Base-by-base conservation (phyloP, 1,284 basidiomycete genomes). In the Prillingera fragicola region DNA sequence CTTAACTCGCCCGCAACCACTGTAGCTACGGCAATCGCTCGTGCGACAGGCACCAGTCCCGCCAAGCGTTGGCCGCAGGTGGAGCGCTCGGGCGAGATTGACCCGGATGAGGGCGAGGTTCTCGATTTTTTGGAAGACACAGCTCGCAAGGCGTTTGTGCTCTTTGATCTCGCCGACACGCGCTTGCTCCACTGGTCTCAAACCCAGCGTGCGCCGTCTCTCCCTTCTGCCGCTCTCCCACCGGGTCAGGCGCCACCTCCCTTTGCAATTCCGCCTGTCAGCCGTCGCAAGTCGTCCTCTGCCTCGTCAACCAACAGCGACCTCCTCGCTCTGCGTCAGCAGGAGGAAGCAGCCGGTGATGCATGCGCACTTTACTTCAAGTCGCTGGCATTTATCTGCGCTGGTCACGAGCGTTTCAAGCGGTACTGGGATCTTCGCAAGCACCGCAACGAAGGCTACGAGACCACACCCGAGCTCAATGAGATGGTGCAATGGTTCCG, bases 91-190 rank as follows among this genome's bases (percentile, higher is more conserved):
- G 50, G 41, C 7, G 62, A 65, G 37, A 56, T 65, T 19, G 85
- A 92, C 58, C 83, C 86, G 0, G 74, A 84, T 39, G 91, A 96
- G 57, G 85, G 88, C 47, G 80, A 80, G 45, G 70, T 97, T 8
- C 73, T 96, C 9, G 79, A 75, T 3, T 69, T 72, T 17, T 74
- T 97, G 29, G 91, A 96, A 64, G 87, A 94, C 53, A 71, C 91
- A 0, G 92, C 90, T 9, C 89, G 95, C 75, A 97, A 97, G 77
- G 91, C 92, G 19, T 85, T 87, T 52, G 89, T 94, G 27, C 73
- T 97, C 43, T 85, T 85, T 41, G 84, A 87, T 54, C 92, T 92
- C 79, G 94, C 87, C 26, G 92, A 97, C 69, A 81, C 85, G 66
- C 87, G 91, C 79, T 84, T 94, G 52, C 82, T 87, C 42, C 82